These are phyloP conservation scores for Suillus occidentalis DNA, from an alignment of 768 basidiomycete genomes.

Conservation along the genomic window DNA sequence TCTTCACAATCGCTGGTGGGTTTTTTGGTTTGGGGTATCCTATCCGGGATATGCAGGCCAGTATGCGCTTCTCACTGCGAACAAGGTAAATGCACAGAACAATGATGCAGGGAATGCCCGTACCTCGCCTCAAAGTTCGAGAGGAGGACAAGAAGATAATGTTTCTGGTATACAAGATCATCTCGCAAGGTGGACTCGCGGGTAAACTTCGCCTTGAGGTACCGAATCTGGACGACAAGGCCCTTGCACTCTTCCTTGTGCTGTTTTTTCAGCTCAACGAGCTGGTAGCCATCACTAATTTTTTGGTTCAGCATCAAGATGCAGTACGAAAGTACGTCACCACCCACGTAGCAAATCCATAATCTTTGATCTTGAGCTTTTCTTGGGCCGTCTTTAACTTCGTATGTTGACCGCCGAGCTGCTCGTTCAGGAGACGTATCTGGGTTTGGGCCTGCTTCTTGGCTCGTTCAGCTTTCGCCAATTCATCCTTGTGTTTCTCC, in stretches of 20 bases:
- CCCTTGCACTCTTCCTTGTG: constrained; percentile 91
- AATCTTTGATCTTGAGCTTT: constrained; percentile 49
- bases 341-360: constrained; percentile 62
- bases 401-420: constrained; percentile 55
- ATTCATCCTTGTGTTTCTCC: constrained; percentile 54
- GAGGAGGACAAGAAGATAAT: constrained; percentile 78
- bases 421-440: constrained; percentile 64
- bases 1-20: constrained; percentile 37
- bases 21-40: constrained; percentile 57
- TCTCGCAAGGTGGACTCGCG: constrained; percentile 80
- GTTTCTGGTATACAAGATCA: constrained; percentile 83
- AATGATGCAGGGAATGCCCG: constrained; percentile 11
- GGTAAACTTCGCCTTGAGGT: constrained; percentile 88
- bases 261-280: constrained; percentile 56
- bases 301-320: constrained; percentile 3
- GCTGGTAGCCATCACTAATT: constrained; percentile 51
- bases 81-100: background rate
- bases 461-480: constrained; percentile 54
- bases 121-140: constrained; percentile 71
- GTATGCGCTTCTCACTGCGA: constrained; percentile 64
- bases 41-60: constrained; percentile 73
- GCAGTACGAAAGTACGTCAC: background rate
- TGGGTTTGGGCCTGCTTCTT: constrained; percentile 70
- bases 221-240: constrained; percentile 85
- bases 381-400: constrained; percentile 42